Base-by-base conservation (phyloP, 805 yeast species). In the Candida rishiriensis region DNA sequence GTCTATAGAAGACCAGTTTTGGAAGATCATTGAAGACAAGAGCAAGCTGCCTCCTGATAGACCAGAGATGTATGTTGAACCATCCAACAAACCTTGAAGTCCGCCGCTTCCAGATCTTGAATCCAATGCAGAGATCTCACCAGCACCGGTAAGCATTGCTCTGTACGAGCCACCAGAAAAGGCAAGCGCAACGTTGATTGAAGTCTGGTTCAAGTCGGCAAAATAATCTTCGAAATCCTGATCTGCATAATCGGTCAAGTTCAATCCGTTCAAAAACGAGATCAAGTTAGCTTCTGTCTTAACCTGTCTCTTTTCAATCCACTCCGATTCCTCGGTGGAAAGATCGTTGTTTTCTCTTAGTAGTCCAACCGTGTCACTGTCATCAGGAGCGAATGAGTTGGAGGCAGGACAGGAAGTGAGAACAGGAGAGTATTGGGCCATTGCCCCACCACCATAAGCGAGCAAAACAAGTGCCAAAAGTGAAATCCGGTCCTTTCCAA, bases 91-190 rank as follows among this genome's bases (percentile, higher is more conserved):
- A 5, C 96, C 96, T 57, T 53, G 16, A 65, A 58, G 47, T 16
- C 44, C 53, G 17, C 52, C 63, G 28, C 68, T 65, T 1, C 75
- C 65, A n/a, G 90, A 77, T 52, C 93, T 71, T 45, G 80, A 78
- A 60, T 88, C 96, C 51, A 85, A 64, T 0, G 90, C 95, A 3
- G 86, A 69, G n/a, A 88, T 57, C 60, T 79, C 79, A 30, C 96
- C 96, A 7, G 95, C 95, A 14, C 95, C 95, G 37, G 73, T 66
- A 39, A 88, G 65, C 84, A 88, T 83, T 33, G 96, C 93, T 50
- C 96, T 75, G 61, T 83, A 86, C 3, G 95, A 93, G 54, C 96
- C 96, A 34, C 95, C 96, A 13, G 88, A 76, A 48, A 81, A 76
- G 3, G 88, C 81, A 30, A 75, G 51, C 21, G 80, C 87, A 38